Percentiles rank a stretch among this genome's conserved stretches.
Conservation (phyloP, 768 basidiomycete species). For the Mycena venus region DNA sequence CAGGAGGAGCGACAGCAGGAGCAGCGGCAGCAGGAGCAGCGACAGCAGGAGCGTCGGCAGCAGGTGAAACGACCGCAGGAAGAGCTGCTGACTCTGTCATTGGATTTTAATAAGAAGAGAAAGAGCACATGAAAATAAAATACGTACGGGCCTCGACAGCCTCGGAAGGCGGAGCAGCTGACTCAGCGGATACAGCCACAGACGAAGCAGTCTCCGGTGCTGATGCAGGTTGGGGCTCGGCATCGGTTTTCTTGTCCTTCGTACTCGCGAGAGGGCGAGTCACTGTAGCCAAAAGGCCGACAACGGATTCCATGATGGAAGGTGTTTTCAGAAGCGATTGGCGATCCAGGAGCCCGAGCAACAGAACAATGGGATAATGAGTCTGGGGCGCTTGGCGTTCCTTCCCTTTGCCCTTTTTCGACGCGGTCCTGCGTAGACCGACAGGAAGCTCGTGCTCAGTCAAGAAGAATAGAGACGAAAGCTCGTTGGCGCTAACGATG, state of each 20-base stretch:
- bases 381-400: constrained; percentile 86
- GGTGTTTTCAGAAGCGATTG: constrained; percentile 89
- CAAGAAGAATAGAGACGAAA: constrained; percentile 93
- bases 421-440: constrained; percentile 75
- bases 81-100: no score
- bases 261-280: constrained; percentile 85
- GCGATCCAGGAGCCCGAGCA: constrained; percentile 90
- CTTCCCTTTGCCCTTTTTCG: constrained; percentile 96
- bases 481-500: constrained; percentile 88
- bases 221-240: constrained; percentile 35
- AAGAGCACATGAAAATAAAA: not conserved
- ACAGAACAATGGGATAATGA: constrained; percentile 91
- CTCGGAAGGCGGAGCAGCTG: not conserved
- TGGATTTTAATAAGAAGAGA: no score
- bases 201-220: no score
- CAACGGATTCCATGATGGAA: constrained; percentile 93
- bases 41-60: no score
- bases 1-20: no score
- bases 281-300: constrained; percentile 87
- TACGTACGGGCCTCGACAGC: constrained; percentile 9
- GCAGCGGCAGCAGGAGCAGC: no score
- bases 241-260: constrained; percentile 61
- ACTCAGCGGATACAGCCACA: constrained; percentile 1
- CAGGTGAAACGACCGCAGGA: no score
- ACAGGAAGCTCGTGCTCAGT: constrained; percentile 92